These are phyloP conservation scores for Komagataella ulmi DNA, from an alignment of 805 yeast genomes.

Conservation along the genomic window DNA sequence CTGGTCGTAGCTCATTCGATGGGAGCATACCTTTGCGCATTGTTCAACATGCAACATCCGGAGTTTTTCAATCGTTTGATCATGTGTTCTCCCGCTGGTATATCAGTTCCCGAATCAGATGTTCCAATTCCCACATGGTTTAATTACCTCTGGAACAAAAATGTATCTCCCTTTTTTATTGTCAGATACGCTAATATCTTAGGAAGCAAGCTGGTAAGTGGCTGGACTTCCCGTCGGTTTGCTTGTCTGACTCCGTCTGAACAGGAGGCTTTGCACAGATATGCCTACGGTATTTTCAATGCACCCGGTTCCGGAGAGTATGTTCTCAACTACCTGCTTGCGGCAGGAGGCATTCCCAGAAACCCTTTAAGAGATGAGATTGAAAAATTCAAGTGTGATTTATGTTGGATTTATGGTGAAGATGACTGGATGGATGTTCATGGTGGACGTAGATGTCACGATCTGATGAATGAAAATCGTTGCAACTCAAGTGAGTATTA, in stretches of 20 bases:
- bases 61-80: slow-evolving; percentile 50
- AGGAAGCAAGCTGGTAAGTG: slow-evolving; percentile 78
- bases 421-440: slow-evolving; percentile 47
- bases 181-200: slow-evolving; percentile 69
- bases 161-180: slow-evolving; percentile 73
- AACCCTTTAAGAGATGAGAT: slow-evolving; percentile 50
- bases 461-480: slow-evolving; percentile 18
- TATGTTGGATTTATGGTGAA: slow-evolving; percentile 81
- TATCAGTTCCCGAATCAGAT: slow-evolving; percentile 19
- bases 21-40: slow-evolving; percentile 75
- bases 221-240: slow-evolving; percentile 82
- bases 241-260: slow-evolving; percentile 25
- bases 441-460: slow-evolving; percentile 31
- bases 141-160: slow-evolving; percentile 58
- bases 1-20: slow-evolving; percentile 76
- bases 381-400: slow-evolving; percentile 38
- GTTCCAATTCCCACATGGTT: slow-evolving; percentile 66
- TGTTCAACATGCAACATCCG: slow-evolving; percentile 53
- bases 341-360: slow-evolving; percentile 88
- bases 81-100: slow-evolving; percentile 88
- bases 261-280: slow-evolving; percentile 49
- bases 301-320: slow-evolving; percentile 90
- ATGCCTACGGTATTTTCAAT: slow-evolving; percentile 75
- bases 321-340: slow-evolving; percentile 67
- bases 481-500: slow-evolving; percentile 8